A percentile compares a stretch with the other conserved stretches of the same genome.
Evolutionary conservation across 148 eudicot genomes (phyloP).

Genomic region (Agrostemma githago): DNA sequence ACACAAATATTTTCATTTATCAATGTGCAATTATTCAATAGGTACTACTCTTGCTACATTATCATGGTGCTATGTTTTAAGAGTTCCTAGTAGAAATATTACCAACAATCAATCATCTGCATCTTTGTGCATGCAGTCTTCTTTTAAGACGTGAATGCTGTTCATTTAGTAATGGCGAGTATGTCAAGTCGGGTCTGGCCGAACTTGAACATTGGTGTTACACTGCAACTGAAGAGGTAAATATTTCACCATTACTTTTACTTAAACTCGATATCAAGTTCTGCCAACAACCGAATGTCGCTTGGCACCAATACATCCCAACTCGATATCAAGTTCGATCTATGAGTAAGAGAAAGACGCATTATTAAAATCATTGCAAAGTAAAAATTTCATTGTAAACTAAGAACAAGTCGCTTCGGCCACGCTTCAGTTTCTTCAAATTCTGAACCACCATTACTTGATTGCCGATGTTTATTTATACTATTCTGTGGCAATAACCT

Average conservation of each 20-base stretch:
- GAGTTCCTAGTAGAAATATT: background rate
- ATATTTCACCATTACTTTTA: conserved; percentile 7
- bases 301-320: no score
- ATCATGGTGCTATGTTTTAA: background rate
- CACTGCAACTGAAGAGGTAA: conserved; percentile 86
- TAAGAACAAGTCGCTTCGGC: no score
- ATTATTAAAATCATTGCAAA: no score
- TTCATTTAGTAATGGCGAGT: conserved; percentile 97
- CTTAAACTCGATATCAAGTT: background rate
- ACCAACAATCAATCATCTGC: background rate
- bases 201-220: conserved; percentile 91
- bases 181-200: conserved; percentile 92
- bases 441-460: background rate
- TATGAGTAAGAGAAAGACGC: no score
- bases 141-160: conserved; percentile 96
- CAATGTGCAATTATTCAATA: conserved; percentile 97
- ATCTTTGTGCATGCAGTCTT: conserved; percentile 69
- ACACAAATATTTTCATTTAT: conserved; percentile 98
- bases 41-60: conserved; percentile 44
- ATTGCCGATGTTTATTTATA: background rate
- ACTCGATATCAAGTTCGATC: no score
- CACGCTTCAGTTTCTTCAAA: no score
- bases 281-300: no score
- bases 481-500: conserved; percentile 9
- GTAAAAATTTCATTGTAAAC: no score